Percentiles rank a stretch among this genome's conserved stretches.
These are phyloP conservation scores for Usnea hakonensis DNA, from an alignment of 495 filamentous ascomycete species.

Conservation along the genomic window DNA sequence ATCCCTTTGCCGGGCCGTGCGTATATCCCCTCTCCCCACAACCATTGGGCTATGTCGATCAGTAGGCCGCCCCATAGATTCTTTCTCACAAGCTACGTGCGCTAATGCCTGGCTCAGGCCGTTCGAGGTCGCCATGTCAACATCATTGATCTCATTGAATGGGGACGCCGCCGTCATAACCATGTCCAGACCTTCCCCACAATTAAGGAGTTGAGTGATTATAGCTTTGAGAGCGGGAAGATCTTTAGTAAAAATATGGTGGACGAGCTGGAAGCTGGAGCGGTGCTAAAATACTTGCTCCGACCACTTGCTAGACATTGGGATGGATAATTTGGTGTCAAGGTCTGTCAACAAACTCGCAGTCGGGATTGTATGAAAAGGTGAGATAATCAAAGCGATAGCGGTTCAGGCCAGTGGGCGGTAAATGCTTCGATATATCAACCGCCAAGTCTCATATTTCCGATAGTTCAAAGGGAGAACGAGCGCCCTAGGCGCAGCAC, in stretches of 20 bases:
- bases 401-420: conserved; percentile 6
- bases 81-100: conserved; percentile 8
- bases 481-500: too few relatives aligned
- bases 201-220: conserved; percentile 18
- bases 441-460: conserved; percentile 4
- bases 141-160: conserved; percentile 26
- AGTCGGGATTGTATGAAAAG: not conserved
- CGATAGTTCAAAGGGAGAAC: too few relatives aligned
- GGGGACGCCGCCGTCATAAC: conserved; percentile 13
- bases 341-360: conserved; percentile 2
- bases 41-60: conserved; percentile 20
- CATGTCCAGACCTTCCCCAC: conserved; percentile 17
- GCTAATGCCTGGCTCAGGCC: conserved; percentile 7
- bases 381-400: conserved; percentile 1
- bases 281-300: conserved; percentile 20
- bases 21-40: conserved; percentile 20
- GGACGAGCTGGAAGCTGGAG: conserved; percentile 15
- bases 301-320: conserved; percentile 20
- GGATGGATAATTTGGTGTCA: conserved; percentile 6
- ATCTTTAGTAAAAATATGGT: conserved; percentile 16
- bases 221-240: conserved; percentile 17
- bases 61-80: conserved; percentile 9
- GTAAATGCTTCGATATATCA: conserved; percentile 1
- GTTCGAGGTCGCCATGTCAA: conserved; percentile 18
- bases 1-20: conserved; percentile 26